A percentile compares a stretch with the other conserved stretches of the same genome.
These are phyloP conservation scores for Casuarina equisetifolia DNA, from an alignment of 306 rosid genomes.

Conservation along the genomic window DNA sequence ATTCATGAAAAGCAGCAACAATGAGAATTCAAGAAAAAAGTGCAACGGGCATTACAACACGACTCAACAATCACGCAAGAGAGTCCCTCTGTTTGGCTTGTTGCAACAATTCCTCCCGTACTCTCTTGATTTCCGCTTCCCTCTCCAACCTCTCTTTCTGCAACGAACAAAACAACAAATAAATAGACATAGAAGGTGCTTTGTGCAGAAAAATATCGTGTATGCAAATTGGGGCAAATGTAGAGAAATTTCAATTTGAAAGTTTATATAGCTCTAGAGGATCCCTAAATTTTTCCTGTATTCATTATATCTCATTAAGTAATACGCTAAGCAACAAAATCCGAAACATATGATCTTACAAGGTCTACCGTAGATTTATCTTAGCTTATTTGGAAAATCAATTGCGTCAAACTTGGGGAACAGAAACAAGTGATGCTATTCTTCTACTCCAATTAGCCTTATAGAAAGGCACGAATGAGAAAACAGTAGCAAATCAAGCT, in stretches of 20 bases:
- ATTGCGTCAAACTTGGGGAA: too few relatives aligned
- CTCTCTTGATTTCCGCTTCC: constrained; percentile 82
- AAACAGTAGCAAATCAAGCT: background rate
- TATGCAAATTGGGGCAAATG: too few relatives aligned
- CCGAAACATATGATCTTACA: too few relatives aligned
- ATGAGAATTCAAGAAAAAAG: constrained; percentile 25
- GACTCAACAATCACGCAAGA: constrained; percentile 37
- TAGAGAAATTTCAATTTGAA: too few relatives aligned
- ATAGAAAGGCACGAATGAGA: background rate
- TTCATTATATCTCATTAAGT: too few relatives aligned
- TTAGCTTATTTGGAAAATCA: too few relatives aligned
- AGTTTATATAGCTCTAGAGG: background rate
- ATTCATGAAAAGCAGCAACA: constrained; percentile 26
- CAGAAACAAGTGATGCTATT: too few relatives aligned
- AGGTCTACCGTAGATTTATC: too few relatives aligned
- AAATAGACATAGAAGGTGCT: background rate
- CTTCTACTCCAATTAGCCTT: background rate
- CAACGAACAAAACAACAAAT: constrained; percentile 2
- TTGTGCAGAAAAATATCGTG: too few relatives aligned
- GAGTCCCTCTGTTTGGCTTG: constrained; percentile 60
- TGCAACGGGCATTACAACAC: constrained; percentile 23
- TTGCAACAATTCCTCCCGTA: constrained; percentile 68
- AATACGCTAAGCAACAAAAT: too few relatives aligned
- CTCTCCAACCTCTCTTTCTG: constrained; percentile 78
- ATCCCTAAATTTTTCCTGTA: too few relatives aligned